Evolutionary conservation across 139 green algal species (phyloP).

Genomic region (Volvox africanus): DNA sequence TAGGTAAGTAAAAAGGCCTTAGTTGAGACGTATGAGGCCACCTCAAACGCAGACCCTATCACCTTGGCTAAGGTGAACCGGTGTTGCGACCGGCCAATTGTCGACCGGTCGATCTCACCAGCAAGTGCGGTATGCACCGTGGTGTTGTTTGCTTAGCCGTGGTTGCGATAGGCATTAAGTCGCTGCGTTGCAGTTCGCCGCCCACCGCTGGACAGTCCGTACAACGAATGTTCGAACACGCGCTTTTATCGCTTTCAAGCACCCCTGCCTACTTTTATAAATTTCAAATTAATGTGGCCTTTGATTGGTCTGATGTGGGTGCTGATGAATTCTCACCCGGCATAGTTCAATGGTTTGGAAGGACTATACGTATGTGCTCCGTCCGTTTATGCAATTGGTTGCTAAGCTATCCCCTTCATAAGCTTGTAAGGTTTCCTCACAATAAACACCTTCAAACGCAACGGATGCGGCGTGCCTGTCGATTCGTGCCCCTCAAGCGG

Average conservation of each 20-base stretch:
- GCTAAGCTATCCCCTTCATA: too few species aligned
- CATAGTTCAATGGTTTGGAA: neutral
- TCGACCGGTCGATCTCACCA: slow-evolving; percentile 14
- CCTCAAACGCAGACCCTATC: neutral
- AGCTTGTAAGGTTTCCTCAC: too few species aligned
- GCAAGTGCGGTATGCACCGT: slow-evolving; percentile 10
- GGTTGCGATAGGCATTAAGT: slow-evolving; percentile 12
- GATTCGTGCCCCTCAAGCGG: too few species aligned
- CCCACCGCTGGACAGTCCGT: neutral
- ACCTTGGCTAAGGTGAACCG: neutral
- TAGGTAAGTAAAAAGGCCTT: neutral
- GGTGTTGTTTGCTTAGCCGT: neutral
- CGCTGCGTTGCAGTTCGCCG: slow-evolving; percentile 17
- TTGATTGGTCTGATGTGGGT: neutral
- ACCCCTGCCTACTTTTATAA: neutral
- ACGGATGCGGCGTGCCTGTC: too few species aligned
- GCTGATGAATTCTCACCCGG: neutral
- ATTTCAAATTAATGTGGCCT: neutral
- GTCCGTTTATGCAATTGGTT: too few species aligned
- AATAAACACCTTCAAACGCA: too few species aligned
- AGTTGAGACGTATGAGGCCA: neutral
- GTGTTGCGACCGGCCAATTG: neutral
- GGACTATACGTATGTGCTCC: too few species aligned
- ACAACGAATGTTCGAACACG: slow-evolving; percentile 12
- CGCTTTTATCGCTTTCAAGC: slow-evolving; percentile 1